Evolutionary conservation across 257 asterid species (phyloP), one percentile per base, ranked within the genome.

Genomic region (Misopates orontium): DNA sequence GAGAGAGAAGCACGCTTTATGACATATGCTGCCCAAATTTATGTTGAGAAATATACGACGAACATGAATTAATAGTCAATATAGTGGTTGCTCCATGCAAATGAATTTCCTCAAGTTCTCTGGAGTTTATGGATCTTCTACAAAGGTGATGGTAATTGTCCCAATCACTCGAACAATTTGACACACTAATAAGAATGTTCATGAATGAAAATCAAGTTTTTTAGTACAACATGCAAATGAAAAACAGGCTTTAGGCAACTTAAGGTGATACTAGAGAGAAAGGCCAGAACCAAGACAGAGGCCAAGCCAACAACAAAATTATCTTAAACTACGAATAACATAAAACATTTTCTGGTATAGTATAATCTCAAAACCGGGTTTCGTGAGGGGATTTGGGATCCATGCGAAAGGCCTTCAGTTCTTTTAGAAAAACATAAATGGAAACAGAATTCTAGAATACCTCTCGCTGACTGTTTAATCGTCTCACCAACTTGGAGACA

Each of bases 401-500:
- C n/a, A n/a, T n/a, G n/a, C n/a, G n/a, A n/a, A n/a, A n/a, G n/a
- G n/a, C n/a, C n/a, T n/a, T n/a, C n/a, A n/a, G n/a, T n/a, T n/a
- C n/a, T n/a, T n/a, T n/a, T n/a, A n/a, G n/a, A n/a, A n/a, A n/a
- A n/a, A n/a, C n/a, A n/a, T n/a, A n/a, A n/a, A n/a, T 36, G 8
- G 42, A 36, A 36, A 36, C 8, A 36, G 42, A 36, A 36, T 36
- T 58, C 20, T 22, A 13, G 32, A 25, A 8, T 78, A 90, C 99
- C 95, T 90, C 83, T 40, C 72, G 72, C 72, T 88, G 76, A 28
- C 62, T 17, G 48, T 61, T 76, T 61, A 94, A 65, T 44, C 99
- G 95, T 66, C 83, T 77, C 40, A 78, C 82, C 84, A 94, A 73
- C 73, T 87, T 85, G 60, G 82, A 68, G 63, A 85, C 36, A 21